A percentile compares a stretch with the other conserved stretches of the same genome.
phyloP scores from a whole-genome alignment of 1,139 yeast genomes.

The Komagataea norvegica region DNA sequence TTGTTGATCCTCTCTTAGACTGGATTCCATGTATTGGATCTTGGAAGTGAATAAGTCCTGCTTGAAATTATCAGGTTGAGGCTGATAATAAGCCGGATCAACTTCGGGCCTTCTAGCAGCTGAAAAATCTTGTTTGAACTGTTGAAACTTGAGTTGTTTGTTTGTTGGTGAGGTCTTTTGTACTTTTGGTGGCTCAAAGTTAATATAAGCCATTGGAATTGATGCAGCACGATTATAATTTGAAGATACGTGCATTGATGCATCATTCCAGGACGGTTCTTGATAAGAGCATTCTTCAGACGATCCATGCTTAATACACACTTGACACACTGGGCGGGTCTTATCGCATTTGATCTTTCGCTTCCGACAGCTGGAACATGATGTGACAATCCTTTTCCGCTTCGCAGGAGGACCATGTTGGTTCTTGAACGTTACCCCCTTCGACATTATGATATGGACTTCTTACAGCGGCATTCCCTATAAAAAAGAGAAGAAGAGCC shows the following conservation, averaged over 20 bases:
- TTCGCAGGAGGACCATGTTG: constrained; percentile 19
- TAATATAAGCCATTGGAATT: constrained; percentile 21
- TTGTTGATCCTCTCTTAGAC: too few species aligned
- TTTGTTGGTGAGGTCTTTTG: too few species aligned
- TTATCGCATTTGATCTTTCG: constrained; percentile 37
- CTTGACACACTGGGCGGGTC: constrained; percentile 27
- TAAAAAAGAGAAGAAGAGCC: background rate
- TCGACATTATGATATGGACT: constrained; percentile 1
- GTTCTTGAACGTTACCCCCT: constrained; percentile 1
- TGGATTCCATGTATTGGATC: too few species aligned
- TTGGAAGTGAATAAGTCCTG: too few species aligned
- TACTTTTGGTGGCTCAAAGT: background rate
- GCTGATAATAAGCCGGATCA: too few species aligned
- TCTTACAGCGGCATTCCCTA: too few species aligned
- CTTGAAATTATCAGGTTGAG: too few species aligned
- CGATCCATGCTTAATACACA: constrained; percentile 26
- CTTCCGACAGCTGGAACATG: constrained; percentile 39
- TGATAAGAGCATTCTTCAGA: constrained; percentile 24
- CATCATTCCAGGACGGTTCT: constrained; percentile 23
- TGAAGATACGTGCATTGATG: constrained; percentile 5
- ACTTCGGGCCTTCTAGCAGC: too few species aligned
- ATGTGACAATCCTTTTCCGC: constrained; percentile 29
- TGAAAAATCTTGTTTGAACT: too few species aligned
- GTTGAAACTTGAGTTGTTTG: too few species aligned
- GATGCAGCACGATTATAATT: constrained; percentile 21